Base-by-base conservation (phyloP, 441 rosid genomes). In the Raphanus hybrid region DNA sequence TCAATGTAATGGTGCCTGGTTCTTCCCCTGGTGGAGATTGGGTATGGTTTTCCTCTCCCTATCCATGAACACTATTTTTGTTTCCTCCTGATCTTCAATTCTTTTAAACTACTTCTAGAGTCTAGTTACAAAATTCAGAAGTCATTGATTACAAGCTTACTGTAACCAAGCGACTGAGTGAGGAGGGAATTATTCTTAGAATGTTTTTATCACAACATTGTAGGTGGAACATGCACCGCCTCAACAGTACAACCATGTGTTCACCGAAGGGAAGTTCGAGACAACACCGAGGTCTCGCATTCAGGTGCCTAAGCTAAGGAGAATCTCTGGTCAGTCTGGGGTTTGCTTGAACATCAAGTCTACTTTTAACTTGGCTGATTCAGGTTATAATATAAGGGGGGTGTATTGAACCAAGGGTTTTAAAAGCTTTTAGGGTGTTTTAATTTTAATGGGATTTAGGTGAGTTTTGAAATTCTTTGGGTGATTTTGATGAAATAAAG, bases 211-310 rank as follows among this genome's bases (percentile, higher is more conserved):
- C 67, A 54, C 20, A 75, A 73, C 14, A 65, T 43, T 81, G 86
- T 78, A 96, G 99, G 92, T 39, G 79, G 99, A 96, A 85, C 97
- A 91, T 85, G 84, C 95, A 74, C 79, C 93, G 84, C 98, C 99
- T 52, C 96, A 90, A 78, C 99, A 96, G 75, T 93, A 77, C 70
- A 77, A 84, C 71, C 96, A 96, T 77, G 48, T 39, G 69, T 90
- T 84, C 55, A 86, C 87, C 61, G 88, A 90, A 69, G 97, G 97
- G 23, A 89, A 79, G 74, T 87, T 96, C 6, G 91, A 87, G 82
- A 96, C 98, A 11, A 86, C 88, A 64, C 97, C 97, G 4, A 20
- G 23, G 91, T 95, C 74, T 88, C 95, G 6, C 98, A 95, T 84
- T 93, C 99, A 65, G 97, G 96, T 72, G 97, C 90, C 45, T 92